A percentile compares a stretch with the other conserved stretches of the same genome.
phyloP scores from a whole-genome alignment of 139 green algal genomes.

The Coccomyxa sp. region DNA sequence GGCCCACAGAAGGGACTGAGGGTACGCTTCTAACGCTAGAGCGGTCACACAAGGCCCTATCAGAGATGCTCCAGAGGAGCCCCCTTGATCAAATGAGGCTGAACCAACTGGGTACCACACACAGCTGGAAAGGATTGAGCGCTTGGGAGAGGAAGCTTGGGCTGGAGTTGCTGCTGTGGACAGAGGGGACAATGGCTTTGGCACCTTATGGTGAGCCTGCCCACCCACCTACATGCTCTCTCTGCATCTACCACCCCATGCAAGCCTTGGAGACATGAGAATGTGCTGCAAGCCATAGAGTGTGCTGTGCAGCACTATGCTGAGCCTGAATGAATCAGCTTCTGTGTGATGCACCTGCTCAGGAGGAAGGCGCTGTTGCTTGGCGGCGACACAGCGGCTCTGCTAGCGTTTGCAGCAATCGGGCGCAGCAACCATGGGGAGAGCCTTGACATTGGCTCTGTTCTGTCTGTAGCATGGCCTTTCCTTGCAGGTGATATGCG shows the following conservation, averaged over 20 bases:
- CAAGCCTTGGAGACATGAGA: no score
- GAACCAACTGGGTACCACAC: neutral
- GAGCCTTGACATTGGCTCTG: constrained; percentile 20
- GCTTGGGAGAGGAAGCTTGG: constrained; percentile 45
- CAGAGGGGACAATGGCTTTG: constrained; percentile 25
- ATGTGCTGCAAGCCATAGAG: no score
- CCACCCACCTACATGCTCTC: neutral
- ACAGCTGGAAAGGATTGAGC: constrained; percentile 20
- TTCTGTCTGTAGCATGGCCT: constrained; percentile 56
- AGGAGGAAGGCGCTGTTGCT: constrained; percentile 47
- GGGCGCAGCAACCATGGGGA: constrained; percentile 65
- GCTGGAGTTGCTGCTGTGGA: constrained; percentile 55
- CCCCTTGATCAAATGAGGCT: neutral
- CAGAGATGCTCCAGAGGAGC: neutral
- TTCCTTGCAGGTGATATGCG: constrained; percentile 62
- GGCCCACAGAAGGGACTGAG: neutral
- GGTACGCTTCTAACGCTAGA: neutral
- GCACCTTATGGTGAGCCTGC: neutral
- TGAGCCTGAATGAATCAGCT: no score
- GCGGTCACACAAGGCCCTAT: neutral
- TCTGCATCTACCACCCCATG: neutral
- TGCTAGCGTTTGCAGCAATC: constrained; percentile 70
- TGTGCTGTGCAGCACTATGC: no score
- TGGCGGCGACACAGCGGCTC: constrained; percentile 52
- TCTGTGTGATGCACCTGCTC: constrained; percentile 9